Evolutionary conservation across 805 yeast genomes (phyloP), one percentile per base, ranked within the genome.

Genomic region (Brettanomyces nanus): DNA sequence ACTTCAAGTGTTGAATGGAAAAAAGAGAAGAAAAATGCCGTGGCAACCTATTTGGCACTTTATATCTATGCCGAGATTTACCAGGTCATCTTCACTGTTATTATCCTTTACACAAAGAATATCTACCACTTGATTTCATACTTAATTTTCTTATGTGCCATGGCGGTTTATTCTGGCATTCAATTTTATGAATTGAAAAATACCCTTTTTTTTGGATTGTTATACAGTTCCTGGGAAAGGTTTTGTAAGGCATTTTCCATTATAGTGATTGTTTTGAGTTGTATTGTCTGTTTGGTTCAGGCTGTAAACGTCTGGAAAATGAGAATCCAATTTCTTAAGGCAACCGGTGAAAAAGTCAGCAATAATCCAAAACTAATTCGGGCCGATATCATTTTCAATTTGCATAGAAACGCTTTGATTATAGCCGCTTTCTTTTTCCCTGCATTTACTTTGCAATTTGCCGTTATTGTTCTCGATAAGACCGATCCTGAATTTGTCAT

Each of bases 101-200:
- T 65, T 10, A 69, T 66, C 2, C 45, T 66, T 5, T 46, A 46
- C 33, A 56, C 65, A 3, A 58, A 59, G 42, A 66, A 64, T 46
- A 51, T 64, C 47, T 54, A 63, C 39, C 54, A 65, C 14, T 45
- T 68, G n/a, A 38, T 53, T 13, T 51, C 62, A 42, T 56, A 18
- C 41, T 30, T 23, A 49, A 7, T 68, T 65, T 38, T 59, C 65
- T 40, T 59, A 50, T 19, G 34, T 7, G 63, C 66, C 32, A 65
- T 68, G 71, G 53, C 64, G 36, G 52, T 66, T 3, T 69, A 68
- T 43, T 62, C 71, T 0, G 73, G 72, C 3, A 54, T 68, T 23
- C 73, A 69, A 43, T 63, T 55, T 39, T 42, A 51, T 33, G 73
- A 68, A 48, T 45, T 67, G 17, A 43, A 31, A 9, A 20, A 31